phyloP scores from a whole-genome alignment of 73 alveolate genomes.

The Durusdinium trenchii region DNA sequence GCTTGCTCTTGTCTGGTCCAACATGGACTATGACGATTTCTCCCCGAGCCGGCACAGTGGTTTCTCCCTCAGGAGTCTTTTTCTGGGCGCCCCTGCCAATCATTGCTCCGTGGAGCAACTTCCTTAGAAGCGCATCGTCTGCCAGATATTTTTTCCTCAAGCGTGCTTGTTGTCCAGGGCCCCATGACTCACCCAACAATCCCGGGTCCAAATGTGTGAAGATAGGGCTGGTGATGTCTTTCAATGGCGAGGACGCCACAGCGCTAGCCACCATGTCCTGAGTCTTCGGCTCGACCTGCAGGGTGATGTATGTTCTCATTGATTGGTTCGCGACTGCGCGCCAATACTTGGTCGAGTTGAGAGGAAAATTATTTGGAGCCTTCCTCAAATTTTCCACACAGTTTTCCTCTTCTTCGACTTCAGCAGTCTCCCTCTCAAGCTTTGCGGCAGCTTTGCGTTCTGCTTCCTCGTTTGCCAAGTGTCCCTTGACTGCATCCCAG shows the following conservation, averaged over 20 bases:
- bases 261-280: neutral
- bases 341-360: neutral
- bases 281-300: neutral
- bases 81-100: neutral
- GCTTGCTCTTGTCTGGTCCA: no score
- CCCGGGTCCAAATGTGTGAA: neutral
- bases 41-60: no score
- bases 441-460: neutral
- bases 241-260: neutral
- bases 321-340: slow-evolving; percentile 7
- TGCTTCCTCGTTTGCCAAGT: neutral
- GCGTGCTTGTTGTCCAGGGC: neutral
- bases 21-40: no score
- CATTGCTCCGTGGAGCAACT: slow-evolving; percentile 9
- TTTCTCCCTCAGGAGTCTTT: no score
- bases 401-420: neutral
- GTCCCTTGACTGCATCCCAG: neutral
- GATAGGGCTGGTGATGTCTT: neutral
- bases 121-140: neutral
- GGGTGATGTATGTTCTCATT: neutral
- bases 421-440: neutral
- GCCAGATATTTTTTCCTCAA: neutral
- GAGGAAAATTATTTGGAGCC: neutral
- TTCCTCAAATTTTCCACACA: neutral
- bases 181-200: neutral